Percentiles rank a stretch among this genome's conserved stretches.
Conservation (phyloP, 192 early-diverging fungal genomes). For the Lobosporangium transversale region DNA sequence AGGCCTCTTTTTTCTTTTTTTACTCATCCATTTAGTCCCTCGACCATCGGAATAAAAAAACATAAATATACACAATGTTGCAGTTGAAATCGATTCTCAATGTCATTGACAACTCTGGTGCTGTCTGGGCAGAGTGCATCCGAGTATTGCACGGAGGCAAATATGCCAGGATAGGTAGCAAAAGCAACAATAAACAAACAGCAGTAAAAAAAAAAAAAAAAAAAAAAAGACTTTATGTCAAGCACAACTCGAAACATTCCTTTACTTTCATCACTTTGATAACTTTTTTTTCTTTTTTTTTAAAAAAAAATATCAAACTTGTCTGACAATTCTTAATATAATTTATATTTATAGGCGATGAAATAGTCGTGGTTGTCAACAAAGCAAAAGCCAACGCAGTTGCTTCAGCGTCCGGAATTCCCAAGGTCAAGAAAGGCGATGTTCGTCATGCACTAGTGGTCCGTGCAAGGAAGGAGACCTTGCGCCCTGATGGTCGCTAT, state of each 20-base stretch:
- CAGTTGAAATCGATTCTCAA: slow-evolving; percentile 83
- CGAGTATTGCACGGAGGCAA: slow-evolving; percentile 85
- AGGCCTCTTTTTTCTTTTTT: too few species aligned
- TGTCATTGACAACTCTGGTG: slow-evolving; percentile 98
- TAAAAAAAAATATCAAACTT: too few species aligned
- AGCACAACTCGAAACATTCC: too few species aligned
- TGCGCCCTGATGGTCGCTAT: slow-evolving; percentile 90
- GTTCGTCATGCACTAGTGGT: slow-evolving; percentile 92
- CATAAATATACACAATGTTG: slow-evolving; percentile 81
- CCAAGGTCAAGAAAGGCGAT: slow-evolving; percentile 88
- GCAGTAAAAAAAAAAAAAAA: not conserved
- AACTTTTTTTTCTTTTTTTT: too few species aligned
- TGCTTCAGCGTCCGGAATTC: slow-evolving; percentile 72
- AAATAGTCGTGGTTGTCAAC: slow-evolving; percentile 96
- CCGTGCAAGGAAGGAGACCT: slow-evolving; percentile 87
- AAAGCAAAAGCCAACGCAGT: slow-evolving; percentile 83
- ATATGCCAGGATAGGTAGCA: slow-evolving; percentile 70
- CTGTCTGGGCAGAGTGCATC: slow-evolving; percentile 93
- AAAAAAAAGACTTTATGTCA: too few species aligned
- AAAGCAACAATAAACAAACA: not conserved
- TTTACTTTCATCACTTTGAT: too few species aligned
- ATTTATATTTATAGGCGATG: slow-evolving; percentile 73
- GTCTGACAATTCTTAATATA: not conserved
- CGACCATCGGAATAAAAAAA: too few species aligned
- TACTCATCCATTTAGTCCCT: too few species aligned